Base-by-base conservation (phyloP, 2,329 filamentous ascomycete genomes). In the Ascochyta viciae-villosae region DNA sequence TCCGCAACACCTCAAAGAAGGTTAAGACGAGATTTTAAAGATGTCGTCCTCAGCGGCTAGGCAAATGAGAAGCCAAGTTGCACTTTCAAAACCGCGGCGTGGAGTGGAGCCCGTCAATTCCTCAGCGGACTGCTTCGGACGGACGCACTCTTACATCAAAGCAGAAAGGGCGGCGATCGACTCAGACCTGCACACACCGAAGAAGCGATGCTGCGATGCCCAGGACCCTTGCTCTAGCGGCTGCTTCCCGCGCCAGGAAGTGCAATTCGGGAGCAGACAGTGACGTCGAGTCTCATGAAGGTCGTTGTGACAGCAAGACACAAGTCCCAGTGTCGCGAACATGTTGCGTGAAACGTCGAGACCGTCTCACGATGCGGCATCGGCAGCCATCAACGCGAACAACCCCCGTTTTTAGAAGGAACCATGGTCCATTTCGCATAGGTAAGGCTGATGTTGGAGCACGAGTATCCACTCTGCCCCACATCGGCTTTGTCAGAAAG, bases 121-220 rank as follows among this genome's bases (percentile, higher is more conserved):
- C 27, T 59, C 56, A 60, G 51, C 58, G 57, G 56, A 59, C 61
- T 38, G 52, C 35, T 57, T 52, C 54, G 57, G 54, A 57, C 58
- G 54, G 58, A 62, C 41, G 31, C 45, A 19, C n/a, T 33, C 38
- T 26, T 22, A 43, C 39, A 39, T 26, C 39, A 38, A 26, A 50
- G 34, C 22, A 50, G 31, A 35, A 49, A 57, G 50, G 39, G 44
- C 49, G 44, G 35, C 31, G 45, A 47, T 54, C 34, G 45, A 54
- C 48, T 51, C 34, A 44, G 39, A 29, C 29, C 6, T 31, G 29
- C 29, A 42, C 46, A 27, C 42, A 42, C 49, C 23, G 12, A 42
- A 44, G 31, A 54, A 26, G n/a, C 13, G 26, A 48, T 43, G 54
- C 44, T 26, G 41, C 35, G 15, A 22, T 51, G 33, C 44, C 38